Evolutionary conservation across 208 protist species (phyloP).

Genomic region (Leishmania major): DNA sequence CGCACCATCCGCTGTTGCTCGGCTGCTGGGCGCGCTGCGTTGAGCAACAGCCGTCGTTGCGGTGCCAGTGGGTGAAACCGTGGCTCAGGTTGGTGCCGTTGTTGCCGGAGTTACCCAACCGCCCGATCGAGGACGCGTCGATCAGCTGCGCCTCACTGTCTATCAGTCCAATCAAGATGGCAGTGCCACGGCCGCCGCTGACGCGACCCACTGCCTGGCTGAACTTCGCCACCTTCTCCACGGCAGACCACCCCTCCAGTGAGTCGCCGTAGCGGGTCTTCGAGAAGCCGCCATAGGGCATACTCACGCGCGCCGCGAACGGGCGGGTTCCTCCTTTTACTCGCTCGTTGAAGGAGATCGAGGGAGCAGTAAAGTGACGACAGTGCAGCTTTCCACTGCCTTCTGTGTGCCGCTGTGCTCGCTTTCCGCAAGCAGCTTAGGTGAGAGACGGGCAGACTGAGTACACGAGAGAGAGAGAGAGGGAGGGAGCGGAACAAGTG

Average conservation of each 20-base stretch:
- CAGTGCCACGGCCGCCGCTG: constrained; percentile 58
- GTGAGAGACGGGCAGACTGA: not conserved
- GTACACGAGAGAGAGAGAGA: not conserved
- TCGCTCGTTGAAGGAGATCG: not conserved
- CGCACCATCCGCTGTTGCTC: not conserved
- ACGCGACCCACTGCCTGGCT: constrained; percentile 84
- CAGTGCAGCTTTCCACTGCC: not conserved
- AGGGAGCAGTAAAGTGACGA: not conserved
- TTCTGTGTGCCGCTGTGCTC: not conserved
- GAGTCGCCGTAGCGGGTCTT: constrained; percentile 26
- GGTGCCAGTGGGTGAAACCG: not conserved
- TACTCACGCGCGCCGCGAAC: not conserved
- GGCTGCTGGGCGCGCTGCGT: not conserved
- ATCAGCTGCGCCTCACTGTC: constrained; percentile 24
- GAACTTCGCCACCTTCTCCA: constrained; percentile 79
- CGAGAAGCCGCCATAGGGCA: constrained; percentile 4
- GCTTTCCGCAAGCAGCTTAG: not conserved
- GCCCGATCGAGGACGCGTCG: not conserved
- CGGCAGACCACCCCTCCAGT: constrained; percentile 60
- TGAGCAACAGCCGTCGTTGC: not conserved
- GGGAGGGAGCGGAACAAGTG: too few relatives aligned
- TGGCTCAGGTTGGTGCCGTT: not conserved
- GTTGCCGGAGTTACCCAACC: not conserved
- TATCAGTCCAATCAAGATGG: constrained; percentile 60
- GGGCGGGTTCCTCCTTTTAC: not conserved